Evolutionary conservation across 257 asterid genomes (phyloP), one percentile per base, ranked within the genome.

Genomic region (Sherardia arvensis): DNA sequence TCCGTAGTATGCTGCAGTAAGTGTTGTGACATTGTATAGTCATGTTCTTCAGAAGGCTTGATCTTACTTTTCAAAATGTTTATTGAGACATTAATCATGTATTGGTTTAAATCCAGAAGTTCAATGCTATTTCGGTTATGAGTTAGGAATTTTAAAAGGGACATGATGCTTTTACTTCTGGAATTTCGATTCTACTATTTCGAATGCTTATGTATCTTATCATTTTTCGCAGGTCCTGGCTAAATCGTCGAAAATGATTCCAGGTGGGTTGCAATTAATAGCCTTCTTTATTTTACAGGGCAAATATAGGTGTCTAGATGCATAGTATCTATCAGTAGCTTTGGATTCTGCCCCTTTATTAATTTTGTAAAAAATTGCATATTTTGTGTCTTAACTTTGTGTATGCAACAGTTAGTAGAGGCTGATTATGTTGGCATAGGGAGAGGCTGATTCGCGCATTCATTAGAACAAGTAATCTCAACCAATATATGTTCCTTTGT

Each of bases 181-280:
- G n/a, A n/a, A n/a, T n/a, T n/a, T n/a, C n/a, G n/a, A 26, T 23
- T 38, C 21, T 53, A 62, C 15, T 23, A 26, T 18, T 34, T 47
- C 65, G 58, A 21, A 69, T 36, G 34, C 77, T 87, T 67, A 83
- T 60, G 36, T 62, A 32, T 25, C 45, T 29, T 32, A 14, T 76
- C 70, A 22, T 56, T 65, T n/a, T n/a, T 64, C 78, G 69, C 75
- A 89, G 96, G 96, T 89, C 66, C 81, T 89, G 74, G 96, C 96
- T 32, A 86, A 86, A 77, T 89, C 96, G 65, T 89, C 96, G 28
- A 89, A 86, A 86, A 86, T 89, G 96, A 86, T 86, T 78, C 95
- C 95, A 70, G 95, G 96, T 89, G 71, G 75, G 93, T 34, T n/a
- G n/a, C n/a, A n/a, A n/a, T n/a, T n/a, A n/a, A n/a, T n/a, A n/a